Conservation (phyloP, 2,329 filamentous ascomycete genomes). For the Colletotrichum sp. region DNA sequence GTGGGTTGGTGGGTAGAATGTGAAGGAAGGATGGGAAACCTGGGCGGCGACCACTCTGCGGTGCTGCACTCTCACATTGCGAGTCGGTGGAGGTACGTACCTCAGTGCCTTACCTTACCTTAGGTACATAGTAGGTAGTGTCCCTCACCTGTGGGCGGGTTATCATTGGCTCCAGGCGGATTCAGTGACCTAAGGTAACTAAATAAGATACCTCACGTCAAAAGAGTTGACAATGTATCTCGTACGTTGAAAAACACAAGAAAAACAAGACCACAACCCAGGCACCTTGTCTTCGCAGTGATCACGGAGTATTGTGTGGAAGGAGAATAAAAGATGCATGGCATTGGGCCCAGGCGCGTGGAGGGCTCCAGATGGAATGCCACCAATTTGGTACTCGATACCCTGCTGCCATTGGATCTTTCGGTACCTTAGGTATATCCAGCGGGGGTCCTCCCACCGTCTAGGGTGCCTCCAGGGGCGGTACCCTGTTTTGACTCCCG, state of each 20-base stretch:
- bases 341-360: background rate
- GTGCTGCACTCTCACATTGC: background rate
- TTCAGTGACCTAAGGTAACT: no score
- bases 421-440: background rate
- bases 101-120: background rate
- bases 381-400: background rate
- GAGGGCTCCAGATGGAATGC: background rate
- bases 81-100: background rate
- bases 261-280: background rate
- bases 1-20: background rate
- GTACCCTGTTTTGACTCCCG: background rate
- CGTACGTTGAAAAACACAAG: background rate
- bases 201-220: no score
- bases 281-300: background rate
- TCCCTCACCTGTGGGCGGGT: no score
- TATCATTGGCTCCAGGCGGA: background rate
- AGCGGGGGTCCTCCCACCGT: background rate
- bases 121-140: no score
- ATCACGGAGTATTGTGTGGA: background rate
- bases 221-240: background rate
- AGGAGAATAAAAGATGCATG: background rate
- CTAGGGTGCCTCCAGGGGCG: background rate
- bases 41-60: background rate
- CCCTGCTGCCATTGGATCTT: background rate
- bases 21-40: constrained; percentile 14